A percentile compares a stretch with the other conserved stretches of the same genome.
Evolutionary conservation across 306 rosid genomes (phyloP).

Genomic region (Malus sylvestris): DNA sequence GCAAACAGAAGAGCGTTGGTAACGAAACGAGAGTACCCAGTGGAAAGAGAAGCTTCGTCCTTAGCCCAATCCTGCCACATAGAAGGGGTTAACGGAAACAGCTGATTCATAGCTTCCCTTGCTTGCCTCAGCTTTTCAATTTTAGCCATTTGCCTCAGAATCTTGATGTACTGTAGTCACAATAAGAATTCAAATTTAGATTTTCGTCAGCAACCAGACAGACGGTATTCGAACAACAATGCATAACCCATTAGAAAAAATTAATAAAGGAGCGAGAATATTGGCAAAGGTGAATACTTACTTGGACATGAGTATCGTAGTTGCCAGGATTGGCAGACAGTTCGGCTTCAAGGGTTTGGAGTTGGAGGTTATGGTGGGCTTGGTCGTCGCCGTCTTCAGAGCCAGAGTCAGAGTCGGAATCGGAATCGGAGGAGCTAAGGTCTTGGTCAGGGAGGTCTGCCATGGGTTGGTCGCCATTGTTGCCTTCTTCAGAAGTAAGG

Average conservation of each 20-base stretch:
- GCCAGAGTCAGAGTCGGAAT: slow-evolving; percentile 7
- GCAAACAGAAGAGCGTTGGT: neutral
- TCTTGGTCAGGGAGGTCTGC: slow-evolving; percentile 18
- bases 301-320: slow-evolving; percentile 70
- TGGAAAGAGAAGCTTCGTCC: slow-evolving; percentile 61
- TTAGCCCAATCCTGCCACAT: slow-evolving; percentile 91
- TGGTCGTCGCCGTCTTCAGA: slow-evolving; percentile 40
- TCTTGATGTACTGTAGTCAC: slow-evolving; percentile 41
- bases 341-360: slow-evolving; percentile 51
- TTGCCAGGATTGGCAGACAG: slow-evolving; percentile 61
- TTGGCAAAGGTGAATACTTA: slow-evolving; percentile 20
- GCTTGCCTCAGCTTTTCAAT: slow-evolving; percentile 65
- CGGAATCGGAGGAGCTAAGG: neutral
- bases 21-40: slow-evolving; percentile 33
- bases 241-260: neutral
- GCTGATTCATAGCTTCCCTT: slow-evolving; percentile 68
- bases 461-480: slow-evolving; percentile 28
- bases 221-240: neutral
- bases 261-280: neutral
- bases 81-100: slow-evolving; percentile 64
- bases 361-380: slow-evolving; percentile 49
- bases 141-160: slow-evolving; percentile 63
- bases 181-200: neutral
- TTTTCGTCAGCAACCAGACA: neutral
- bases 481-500: neutral